Conservation (phyloP, 1,139 yeast genomes). For the Kodamaea sp. region DNA sequence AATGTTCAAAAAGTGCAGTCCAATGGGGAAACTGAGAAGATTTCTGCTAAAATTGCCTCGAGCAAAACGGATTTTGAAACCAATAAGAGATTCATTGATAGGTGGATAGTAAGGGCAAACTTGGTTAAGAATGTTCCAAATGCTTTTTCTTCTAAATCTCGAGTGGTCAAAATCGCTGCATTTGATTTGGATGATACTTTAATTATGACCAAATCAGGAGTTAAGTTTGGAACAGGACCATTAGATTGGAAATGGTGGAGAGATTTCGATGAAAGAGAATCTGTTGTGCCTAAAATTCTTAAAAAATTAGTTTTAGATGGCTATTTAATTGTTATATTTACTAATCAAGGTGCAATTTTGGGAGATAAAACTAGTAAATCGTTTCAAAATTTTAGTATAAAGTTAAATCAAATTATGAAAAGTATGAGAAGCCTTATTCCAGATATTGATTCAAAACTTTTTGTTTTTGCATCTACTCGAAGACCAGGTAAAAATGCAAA, state of each 20-base stretch:
- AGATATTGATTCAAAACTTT: conserved; percentile 18
- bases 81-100: conserved; percentile 3
- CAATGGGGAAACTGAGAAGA: no score
- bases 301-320: conserved; percentile 19
- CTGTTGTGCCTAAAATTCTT: conserved; percentile 18
- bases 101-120: conserved; percentile 29
- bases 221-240: conserved; percentile 51
- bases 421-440: conserved; percentile 14
- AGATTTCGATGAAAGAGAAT: conserved; percentile 7
- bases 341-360: conserved; percentile 78
- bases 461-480: conserved; percentile 65
- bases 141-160: conserved; percentile 4
- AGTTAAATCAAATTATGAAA: conserved; percentile 37
- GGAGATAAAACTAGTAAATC: conserved; percentile 48
- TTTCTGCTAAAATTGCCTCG: not conserved
- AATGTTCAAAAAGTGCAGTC: no score
- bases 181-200: conserved; percentile 78
- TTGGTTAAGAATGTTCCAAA: conserved; percentile 31
- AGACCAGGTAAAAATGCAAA: conserved; percentile 33
- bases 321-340: conserved; percentile 60
- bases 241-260: conserved; percentile 70
- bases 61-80: not conserved
- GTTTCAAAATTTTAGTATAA: conserved; percentile 41
- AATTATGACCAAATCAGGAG: conserved; percentile 57
- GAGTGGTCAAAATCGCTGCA: conserved; percentile 49